Evolutionary conservation across 2,329 filamentous ascomycete species (phyloP).

Genomic region (Stachybotrys chlorohalonatus): DNA sequence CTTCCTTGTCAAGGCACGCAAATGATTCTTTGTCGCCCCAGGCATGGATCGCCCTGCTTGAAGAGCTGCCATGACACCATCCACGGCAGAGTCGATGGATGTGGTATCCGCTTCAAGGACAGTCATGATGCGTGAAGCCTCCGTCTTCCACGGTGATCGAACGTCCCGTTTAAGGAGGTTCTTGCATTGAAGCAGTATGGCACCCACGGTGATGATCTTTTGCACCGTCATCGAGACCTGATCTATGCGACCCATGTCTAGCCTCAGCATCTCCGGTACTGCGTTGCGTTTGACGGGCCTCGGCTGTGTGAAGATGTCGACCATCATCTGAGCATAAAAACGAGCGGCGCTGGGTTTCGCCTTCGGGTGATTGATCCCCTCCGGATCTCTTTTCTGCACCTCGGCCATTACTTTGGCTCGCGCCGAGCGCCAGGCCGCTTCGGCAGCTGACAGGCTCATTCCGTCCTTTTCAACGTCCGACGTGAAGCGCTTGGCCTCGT

Average conservation of each 20-base stretch:
- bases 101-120: slow-evolving; percentile 52
- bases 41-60: slow-evolving; percentile 58
- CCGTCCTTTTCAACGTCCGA: slow-evolving; percentile 50
- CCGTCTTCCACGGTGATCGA: slow-evolving; percentile 65
- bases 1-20: slow-evolving; percentile 48
- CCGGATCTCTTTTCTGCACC: slow-evolving; percentile 58
- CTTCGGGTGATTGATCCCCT: slow-evolving; percentile 52
- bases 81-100: slow-evolving; percentile 42
- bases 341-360: slow-evolving; percentile 58
- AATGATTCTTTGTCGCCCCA: slow-evolving; percentile 48
- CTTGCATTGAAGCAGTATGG: slow-evolving; percentile 71
- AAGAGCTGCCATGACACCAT: slow-evolving; percentile 54
- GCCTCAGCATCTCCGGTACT: slow-evolving; percentile 64
- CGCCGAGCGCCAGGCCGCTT: slow-evolving; percentile 57
- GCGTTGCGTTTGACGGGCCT: slow-evolving; percentile 42
- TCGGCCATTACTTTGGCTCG: slow-evolving; percentile 57
- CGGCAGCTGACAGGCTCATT: slow-evolving; percentile 49
- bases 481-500: slow-evolving; percentile 65
- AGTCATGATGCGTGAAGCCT: slow-evolving; percentile 61
- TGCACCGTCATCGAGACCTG: slow-evolving; percentile 27
- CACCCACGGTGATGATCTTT: slow-evolving; percentile 62
- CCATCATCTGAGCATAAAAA: slow-evolving; percentile 67
- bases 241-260: slow-evolving; percentile 56
- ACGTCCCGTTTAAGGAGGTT: slow-evolving; percentile 77
- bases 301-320: slow-evolving; percentile 65